These are phyloP conservation scores for Fraxinus sp. DNA, from an alignment of 305 asterid genomes.

Conservation along the genomic window DNA sequence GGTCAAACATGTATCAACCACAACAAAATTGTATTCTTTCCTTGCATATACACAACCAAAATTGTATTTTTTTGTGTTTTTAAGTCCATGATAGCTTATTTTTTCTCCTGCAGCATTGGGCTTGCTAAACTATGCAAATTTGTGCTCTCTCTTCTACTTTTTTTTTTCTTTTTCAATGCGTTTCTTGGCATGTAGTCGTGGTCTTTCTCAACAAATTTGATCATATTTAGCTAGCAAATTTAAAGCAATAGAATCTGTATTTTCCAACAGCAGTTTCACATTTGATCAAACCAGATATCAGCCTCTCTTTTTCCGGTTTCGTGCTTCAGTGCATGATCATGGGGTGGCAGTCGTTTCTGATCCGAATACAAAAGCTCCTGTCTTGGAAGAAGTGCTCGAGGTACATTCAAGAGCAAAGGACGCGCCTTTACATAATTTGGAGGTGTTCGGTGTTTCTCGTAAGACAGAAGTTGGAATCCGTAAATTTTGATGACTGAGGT, in stretches of 20 bases:
- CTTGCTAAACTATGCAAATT: background rate
- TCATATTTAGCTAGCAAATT: background rate
- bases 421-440: constrained; percentile 75
- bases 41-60: background rate
- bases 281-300: background rate
- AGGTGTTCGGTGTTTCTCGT: constrained; percentile 63
- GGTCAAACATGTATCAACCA: constrained; percentile 41
- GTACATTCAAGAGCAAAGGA: constrained; percentile 68
- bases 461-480: constrained; percentile 43
- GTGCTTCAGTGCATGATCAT: constrained; percentile 11
- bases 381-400: constrained; percentile 56
- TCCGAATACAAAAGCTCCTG: constrained; percentile 29
- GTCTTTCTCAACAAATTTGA: background rate
- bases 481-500: constrained; percentile 35
- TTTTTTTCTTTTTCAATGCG: background rate
- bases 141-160: background rate
- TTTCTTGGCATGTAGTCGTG: background rate
- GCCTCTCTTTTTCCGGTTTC: background rate
- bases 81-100: background rate
- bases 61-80: background rate
- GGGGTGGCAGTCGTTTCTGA: constrained; percentile 23
- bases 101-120: background rate
- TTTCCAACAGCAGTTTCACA: background rate
- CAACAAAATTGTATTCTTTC: constrained; percentile 22
- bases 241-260: background rate